Evolutionary conservation across 2,329 filamentous ascomycete genomes (phyloP).

Genomic region (Madurella mycetomatis): DNA sequence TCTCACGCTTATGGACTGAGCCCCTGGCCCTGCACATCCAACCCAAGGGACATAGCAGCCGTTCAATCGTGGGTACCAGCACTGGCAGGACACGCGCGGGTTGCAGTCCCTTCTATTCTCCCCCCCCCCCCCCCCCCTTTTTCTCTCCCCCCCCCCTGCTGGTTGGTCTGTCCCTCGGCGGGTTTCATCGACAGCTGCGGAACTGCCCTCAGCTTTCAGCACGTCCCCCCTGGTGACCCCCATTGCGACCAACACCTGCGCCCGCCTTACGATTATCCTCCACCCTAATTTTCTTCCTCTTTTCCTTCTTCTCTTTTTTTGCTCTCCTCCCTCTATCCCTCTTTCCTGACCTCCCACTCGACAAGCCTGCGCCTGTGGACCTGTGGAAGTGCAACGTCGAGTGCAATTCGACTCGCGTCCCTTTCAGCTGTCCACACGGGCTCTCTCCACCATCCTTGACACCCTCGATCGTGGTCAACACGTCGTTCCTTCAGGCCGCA

Average conservation of each 20-base stretch:
- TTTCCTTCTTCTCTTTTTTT: conserved; percentile 15
- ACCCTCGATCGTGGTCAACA: not conserved
- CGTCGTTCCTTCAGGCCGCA: conserved; percentile 9
- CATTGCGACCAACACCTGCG: conserved; percentile 13
- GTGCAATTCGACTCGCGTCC: conserved; percentile 21
- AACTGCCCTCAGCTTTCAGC: conserved; percentile 18
- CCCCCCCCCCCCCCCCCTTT: conserved; percentile 7
- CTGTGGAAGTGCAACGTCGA: conserved; percentile 20
- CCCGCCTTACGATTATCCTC: conserved; percentile 18
- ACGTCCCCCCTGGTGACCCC: conserved; percentile 16
- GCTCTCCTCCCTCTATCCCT: conserved; percentile 19
- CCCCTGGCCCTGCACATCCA: conserved; percentile 15
- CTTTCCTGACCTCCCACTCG: conserved; percentile 18
- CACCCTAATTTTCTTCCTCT: conserved; percentile 15
- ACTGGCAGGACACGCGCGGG: conserved; percentile 7
- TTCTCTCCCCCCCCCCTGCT: conserved; percentile 7
- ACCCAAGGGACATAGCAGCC: conserved; percentile 9
- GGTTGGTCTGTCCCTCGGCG: not conserved
- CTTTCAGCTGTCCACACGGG: conserved; percentile 17
- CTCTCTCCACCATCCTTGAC: conserved; percentile 1
- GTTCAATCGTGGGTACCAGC: conserved; percentile 15
- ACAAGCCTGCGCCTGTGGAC: conserved; percentile 20
- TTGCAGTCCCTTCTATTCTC: too few species aligned
- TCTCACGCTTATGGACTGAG: not conserved
- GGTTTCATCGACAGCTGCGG: conserved; percentile 19